phyloP scores from a whole-genome alignment of 495 filamentous ascomycete species.

The Penicillium psychrofluorescens region DNA sequence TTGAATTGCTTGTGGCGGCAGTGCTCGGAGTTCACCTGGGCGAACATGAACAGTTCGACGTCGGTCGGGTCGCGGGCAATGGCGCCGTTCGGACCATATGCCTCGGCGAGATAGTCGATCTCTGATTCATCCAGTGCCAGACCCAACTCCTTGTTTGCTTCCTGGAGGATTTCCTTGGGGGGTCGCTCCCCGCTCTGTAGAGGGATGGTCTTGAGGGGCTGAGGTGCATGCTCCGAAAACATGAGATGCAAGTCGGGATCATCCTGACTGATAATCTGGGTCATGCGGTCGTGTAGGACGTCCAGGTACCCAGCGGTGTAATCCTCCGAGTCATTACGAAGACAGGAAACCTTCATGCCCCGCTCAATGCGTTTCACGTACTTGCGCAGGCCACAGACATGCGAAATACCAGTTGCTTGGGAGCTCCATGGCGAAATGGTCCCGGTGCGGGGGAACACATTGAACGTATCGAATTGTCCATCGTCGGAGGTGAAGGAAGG shows the following conservation, averaged over 20 bases:
- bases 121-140: slow-evolving; percentile 82
- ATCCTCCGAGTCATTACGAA: slow-evolving; percentile 21
- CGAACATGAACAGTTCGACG: slow-evolving; percentile 98
- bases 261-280: slow-evolving; percentile 59
- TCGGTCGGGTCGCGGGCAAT: slow-evolving; percentile 70
- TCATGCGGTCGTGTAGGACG: slow-evolving; percentile 87
- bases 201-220: slow-evolving; percentile 63
- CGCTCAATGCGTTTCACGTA: slow-evolving; percentile 80
- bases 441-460: slow-evolving; percentile 67
- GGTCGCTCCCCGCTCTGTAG: slow-evolving; percentile 53
- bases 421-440: slow-evolving; percentile 97
- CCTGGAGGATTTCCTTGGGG: slow-evolving; percentile 64
- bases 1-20: slow-evolving; percentile 85
- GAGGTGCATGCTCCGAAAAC: slow-evolving; percentile 70
- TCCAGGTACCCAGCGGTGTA: slow-evolving; percentile 57
- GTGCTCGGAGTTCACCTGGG: slow-evolving; percentile 69
- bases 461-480: slow-evolving; percentile 47
- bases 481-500: slow-evolving; percentile 35
- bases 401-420: slow-evolving; percentile 86
- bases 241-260: slow-evolving; percentile 63
- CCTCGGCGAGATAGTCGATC: slow-evolving; percentile 86
- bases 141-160: slow-evolving; percentile 75
- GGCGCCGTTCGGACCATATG: slow-evolving; percentile 64
- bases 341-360: slow-evolving; percentile 63
- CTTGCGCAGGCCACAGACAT: slow-evolving; percentile 76